Conservation (phyloP, 148 eudicot species). For the Amaranthus hypochondriacus region DNA sequence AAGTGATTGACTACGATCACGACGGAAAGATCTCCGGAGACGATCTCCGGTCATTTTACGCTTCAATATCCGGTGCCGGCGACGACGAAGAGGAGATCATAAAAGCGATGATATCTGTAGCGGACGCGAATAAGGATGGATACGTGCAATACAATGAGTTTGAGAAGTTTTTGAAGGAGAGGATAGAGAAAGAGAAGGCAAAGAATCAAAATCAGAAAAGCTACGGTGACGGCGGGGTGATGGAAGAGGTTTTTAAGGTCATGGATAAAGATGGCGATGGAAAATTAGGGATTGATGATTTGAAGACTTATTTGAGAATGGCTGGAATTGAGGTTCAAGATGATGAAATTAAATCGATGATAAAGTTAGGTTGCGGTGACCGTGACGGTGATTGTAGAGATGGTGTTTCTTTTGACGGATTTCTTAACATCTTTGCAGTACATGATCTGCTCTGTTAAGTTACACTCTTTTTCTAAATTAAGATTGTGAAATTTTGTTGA, state of each 20-base stretch:
- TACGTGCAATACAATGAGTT: conserved; percentile 67
- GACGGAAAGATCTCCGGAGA: conserved; percentile 71
- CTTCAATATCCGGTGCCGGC: conserved; percentile 19
- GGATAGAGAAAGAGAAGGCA: neutral
- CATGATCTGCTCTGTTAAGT: conserved; percentile 2
- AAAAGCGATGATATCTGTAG: conserved; percentile 60
- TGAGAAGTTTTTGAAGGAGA: conserved; percentile 35
- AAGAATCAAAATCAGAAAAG: neutral
- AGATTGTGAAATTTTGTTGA: neutral
- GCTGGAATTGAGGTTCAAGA: conserved; percentile 55
- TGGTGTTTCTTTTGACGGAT: conserved; percentile 56
- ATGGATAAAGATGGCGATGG: conserved; percentile 93
- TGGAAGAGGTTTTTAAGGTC: conserved; percentile 68
- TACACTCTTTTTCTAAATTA: neutral
- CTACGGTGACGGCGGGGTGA: conserved; percentile 23
- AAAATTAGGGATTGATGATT: conserved; percentile 54
- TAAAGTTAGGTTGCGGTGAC: conserved; percentile 52
- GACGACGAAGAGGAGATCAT: conserved; percentile 47
- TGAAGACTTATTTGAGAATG: conserved; percentile 39
- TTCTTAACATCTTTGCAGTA: conserved; percentile 52
- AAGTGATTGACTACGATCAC: conserved; percentile 60
- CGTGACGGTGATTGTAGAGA: conserved; percentile 23
- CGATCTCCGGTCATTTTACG: conserved; percentile 60
- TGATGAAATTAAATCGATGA: conserved; percentile 78
- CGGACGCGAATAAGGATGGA: conserved; percentile 66